Base-by-base conservation (phyloP, 2,329 filamentous ascomycete genomes). In the Trichoderma pleuroti region DNA sequence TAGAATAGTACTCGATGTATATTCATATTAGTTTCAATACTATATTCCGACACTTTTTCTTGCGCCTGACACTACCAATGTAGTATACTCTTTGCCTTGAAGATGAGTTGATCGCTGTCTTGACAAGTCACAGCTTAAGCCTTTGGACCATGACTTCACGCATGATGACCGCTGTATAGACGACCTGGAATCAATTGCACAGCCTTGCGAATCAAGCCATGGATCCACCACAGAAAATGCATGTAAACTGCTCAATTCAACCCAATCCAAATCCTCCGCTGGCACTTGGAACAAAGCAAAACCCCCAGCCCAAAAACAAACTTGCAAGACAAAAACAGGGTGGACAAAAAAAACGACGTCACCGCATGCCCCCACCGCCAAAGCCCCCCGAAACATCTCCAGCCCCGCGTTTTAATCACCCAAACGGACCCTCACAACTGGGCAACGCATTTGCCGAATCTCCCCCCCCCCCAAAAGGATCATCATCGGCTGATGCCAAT, bases 321-420 rank as follows among this genome's bases (percentile, higher is more conserved):
- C 24, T 52, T 24, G 10, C 3, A 16, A 52, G 18, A 16, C 30
- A 28, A 32, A 66, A 39, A 21, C 46, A 24, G 46, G 46, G 21
- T 21, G 8, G 39, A 42, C 46, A 12, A 24, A 52, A 52, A 49
- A 24, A 52, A 18, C 46, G 46, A 52, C 46, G 46, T 52, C 46
- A 52, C 46, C 21, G n/a, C 46, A 52, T 24, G 46, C 46, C 46
- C 46, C 46, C 46, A 52, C 46, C 46, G 46, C 46, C n/a, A 52
- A 52, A 52, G 24, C 21, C 46, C 46, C 63, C 63, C 49, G 49
- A 57, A 57, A 26, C 30, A 56, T n/a, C 49, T 52, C 28, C 62
- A 66, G 63, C 63, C 63, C 63, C 63, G 63, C 63, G 63, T 66
- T 66, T 66, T 49, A 64, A 52, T 32, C 39, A 52, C 18, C 39